These are phyloP conservation scores for Fusarium armeniacum DNA, from an alignment of 2,329 filamentous ascomycete species.

Conservation along the genomic window DNA sequence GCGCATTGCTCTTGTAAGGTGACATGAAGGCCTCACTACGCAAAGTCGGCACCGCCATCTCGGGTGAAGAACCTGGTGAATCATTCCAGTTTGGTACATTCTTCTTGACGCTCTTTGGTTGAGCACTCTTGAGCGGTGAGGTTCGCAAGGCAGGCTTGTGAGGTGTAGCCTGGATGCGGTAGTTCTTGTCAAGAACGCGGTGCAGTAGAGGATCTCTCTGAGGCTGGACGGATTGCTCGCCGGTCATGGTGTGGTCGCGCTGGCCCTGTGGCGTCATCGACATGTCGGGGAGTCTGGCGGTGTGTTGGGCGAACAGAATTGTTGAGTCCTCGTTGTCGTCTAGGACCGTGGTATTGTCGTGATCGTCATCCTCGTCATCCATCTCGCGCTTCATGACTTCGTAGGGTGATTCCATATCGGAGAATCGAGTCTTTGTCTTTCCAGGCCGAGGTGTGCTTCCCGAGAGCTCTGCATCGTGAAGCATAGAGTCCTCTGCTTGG, in stretches of 20 bases:
- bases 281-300: conserved; percentile 71
- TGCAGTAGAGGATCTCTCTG: conserved; percentile 85
- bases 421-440: conserved; percentile 68
- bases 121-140: conserved; percentile 61
- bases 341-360: conserved; percentile 55
- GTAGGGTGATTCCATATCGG: conserved; percentile 81
- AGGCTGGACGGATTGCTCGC: conserved; percentile 55
- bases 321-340: conserved; percentile 62
- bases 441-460: conserved; percentile 77
- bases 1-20: conserved; percentile 67
- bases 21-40: conserved; percentile 89
- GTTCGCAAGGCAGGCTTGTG: conserved; percentile 68
- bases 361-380: conserved; percentile 61
- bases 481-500: conserved; percentile 72
- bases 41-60: conserved; percentile 84
- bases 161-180: conserved; percentile 92
- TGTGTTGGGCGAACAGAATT: conserved; percentile 65
- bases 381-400: conserved; percentile 79
- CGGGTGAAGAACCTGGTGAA: conserved; percentile 79
- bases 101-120: conserved; percentile 56
- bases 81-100: conserved; percentile 63
- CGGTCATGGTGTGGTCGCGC: conserved; percentile 46
- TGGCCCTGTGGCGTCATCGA: conserved; percentile 73
- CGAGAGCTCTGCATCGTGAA: conserved; percentile 74
- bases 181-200: conserved; percentile 94